Evolutionary conservation across 768 basidiomycete species (phyloP).

Genomic region (Agaricus blazei): DNA sequence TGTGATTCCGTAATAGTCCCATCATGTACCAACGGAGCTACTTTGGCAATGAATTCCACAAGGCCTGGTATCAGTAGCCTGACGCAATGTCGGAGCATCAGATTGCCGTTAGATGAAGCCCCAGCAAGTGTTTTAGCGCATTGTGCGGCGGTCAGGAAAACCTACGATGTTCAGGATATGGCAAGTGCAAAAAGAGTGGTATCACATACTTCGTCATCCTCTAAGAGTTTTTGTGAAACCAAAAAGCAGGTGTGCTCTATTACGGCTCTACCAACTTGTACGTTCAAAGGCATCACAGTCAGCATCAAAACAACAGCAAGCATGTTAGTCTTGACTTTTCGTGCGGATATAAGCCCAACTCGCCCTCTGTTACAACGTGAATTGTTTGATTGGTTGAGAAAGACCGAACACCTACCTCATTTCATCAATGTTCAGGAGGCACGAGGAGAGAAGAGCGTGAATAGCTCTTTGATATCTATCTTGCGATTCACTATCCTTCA

Average conservation of each 20-base stretch:
- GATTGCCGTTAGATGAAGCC: constrained; percentile 62
- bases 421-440: constrained; percentile 81
- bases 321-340: constrained; percentile 89
- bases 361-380: constrained; percentile 54
- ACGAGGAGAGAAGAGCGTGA: constrained; percentile 82
- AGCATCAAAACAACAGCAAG: constrained; percentile 81
- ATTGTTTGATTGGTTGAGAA: background rate
- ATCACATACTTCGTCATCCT: constrained; percentile 55
- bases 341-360: constrained; percentile 64
- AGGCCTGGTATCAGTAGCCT: constrained; percentile 73
- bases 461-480: constrained; percentile 56
- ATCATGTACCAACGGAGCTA: constrained; percentile 59
- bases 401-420: constrained; percentile 62
- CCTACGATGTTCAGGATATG: constrained; percentile 31
- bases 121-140: constrained; percentile 82
- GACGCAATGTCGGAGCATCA: constrained; percentile 65
- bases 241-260: constrained; percentile 84
- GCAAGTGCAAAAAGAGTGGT: background rate
- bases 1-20: constrained; percentile 51
- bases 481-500: constrained; percentile 31
- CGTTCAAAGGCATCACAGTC: constrained; percentile 65
- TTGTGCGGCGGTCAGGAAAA: constrained; percentile 81
- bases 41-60: constrained; percentile 73
- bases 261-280: constrained; percentile 65
- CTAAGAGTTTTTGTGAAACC: constrained; percentile 75